Conservation (phyloP, 2,329 filamentous ascomycete species). For the Hawksworthiomyces lignivorus region DNA sequence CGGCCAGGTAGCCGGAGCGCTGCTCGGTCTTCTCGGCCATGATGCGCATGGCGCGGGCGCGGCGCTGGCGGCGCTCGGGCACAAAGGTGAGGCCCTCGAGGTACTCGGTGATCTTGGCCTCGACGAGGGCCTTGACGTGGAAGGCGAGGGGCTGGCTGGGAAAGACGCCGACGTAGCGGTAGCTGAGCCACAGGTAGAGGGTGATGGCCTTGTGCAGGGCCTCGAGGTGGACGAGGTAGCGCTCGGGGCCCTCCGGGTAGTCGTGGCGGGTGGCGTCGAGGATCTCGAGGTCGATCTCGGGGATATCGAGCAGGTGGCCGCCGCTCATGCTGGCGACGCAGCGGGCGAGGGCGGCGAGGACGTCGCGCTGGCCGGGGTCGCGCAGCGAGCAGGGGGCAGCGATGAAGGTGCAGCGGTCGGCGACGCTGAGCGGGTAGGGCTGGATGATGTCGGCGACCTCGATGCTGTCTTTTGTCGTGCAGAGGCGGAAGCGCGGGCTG, state of each 20-base stretch:
- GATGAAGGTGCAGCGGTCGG: slow-evolving; percentile 70
- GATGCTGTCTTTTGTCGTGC: slow-evolving; percentile 53
- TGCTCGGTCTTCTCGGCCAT: slow-evolving; percentile 13
- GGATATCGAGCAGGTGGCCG: slow-evolving; percentile 65
- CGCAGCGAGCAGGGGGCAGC: slow-evolving; percentile 58
- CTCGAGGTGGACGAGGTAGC: slow-evolving; percentile 65
- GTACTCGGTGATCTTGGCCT: slow-evolving; percentile 62
- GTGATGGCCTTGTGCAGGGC: slow-evolving; percentile 73
- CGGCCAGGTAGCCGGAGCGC: no score
- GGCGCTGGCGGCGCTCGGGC: slow-evolving; percentile 22
- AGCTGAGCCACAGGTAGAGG: slow-evolving; percentile 88
- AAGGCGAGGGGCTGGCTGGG: slow-evolving; percentile 66
- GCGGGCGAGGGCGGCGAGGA: slow-evolving; percentile 57
- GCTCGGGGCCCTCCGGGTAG: slow-evolving; percentile 29
- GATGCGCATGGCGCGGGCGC: slow-evolving; percentile 10
- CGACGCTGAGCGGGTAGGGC: slow-evolving; percentile 57
- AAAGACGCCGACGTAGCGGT: slow-evolving; percentile 77
- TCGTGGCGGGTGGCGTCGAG: slow-evolving; percentile 55
- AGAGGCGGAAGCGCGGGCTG: slow-evolving; percentile 63
- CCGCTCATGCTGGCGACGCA: slow-evolving; percentile 60
- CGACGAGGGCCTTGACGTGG: slow-evolving; percentile 70
- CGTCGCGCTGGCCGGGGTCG: slow-evolving; percentile 35
- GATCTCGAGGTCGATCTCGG: slow-evolving; percentile 61
- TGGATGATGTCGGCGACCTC: slow-evolving; percentile 69
- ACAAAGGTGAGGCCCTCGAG: slow-evolving; percentile 49